phyloP scores from a whole-genome alignment of 768 basidiomycete species.

The Macrolepiota dolichaula region DNA sequence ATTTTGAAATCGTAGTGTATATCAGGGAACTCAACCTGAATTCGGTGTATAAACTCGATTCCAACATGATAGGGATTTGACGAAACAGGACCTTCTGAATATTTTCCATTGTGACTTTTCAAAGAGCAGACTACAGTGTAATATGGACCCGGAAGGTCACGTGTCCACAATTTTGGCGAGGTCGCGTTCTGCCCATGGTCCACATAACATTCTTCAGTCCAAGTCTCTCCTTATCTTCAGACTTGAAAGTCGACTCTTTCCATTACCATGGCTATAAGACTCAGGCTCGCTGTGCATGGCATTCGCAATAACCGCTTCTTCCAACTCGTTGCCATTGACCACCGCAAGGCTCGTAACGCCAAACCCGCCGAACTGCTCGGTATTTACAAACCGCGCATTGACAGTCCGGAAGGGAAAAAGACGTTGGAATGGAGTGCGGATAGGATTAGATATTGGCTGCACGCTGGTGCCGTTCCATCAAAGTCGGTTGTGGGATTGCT shows the following conservation, averaged over 20 bases:
- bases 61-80: no score
- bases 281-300: slow-evolving; percentile 85
- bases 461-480: slow-evolving; percentile 79
- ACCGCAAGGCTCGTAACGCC: slow-evolving; percentile 69
- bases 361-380: slow-evolving; percentile 88
- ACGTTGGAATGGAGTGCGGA: slow-evolving; percentile 88
- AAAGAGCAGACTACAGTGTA: no score
- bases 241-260: background rate
- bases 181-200: background rate
- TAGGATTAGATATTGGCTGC: slow-evolving; percentile 88
- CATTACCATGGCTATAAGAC: slow-evolving; percentile 70
- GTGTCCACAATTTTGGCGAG: slow-evolving; percentile 16
- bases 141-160: slow-evolving; percentile 13
- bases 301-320: slow-evolving; percentile 70
- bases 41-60: no score
- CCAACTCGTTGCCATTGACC: slow-evolving; percentile 82
- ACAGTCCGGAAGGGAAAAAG: slow-evolving; percentile 53
- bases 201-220: background rate
- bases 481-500: slow-evolving; percentile 74
- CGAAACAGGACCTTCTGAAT: no score
- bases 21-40: no score
- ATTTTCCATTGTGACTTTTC: no score
- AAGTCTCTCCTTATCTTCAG: background rate
- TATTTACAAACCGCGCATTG: slow-evolving; percentile 71
- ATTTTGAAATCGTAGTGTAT: no score